A percentile compares a stretch with the other conserved stretches of the same genome.
phyloP scores from a whole-genome alignment of 1,139 yeast genomes.

The Debaryomyces udenii region DNA sequence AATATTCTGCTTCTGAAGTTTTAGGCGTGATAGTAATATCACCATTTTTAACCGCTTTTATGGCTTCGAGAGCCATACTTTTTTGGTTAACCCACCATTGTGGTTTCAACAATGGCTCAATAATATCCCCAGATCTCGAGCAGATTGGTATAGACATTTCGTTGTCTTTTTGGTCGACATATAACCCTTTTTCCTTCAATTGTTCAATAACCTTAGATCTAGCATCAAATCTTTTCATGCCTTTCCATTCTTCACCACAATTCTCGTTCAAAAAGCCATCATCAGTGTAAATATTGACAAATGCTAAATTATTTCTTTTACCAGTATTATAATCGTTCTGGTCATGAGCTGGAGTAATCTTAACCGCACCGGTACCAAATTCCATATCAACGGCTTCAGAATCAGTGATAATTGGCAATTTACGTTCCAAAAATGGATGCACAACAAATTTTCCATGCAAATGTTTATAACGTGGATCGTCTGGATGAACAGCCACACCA shows the following conservation, averaged over 20 bases:
- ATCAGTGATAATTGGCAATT: constrained; percentile 86
- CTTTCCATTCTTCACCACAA: constrained; percentile 88
- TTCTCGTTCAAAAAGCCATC: constrained; percentile 84
- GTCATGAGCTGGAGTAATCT: constrained; percentile 98
- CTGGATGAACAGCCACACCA: constrained; percentile 96
- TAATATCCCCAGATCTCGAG: constrained; percentile 94
- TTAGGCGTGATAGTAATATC: constrained; percentile 82
- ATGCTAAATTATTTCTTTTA: constrained; percentile 87
- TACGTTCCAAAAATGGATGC: constrained; percentile 89
- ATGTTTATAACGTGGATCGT: constrained; percentile 89
- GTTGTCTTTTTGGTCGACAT: constrained; percentile 83
- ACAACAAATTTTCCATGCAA: constrained; percentile 89
- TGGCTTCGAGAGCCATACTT: constrained; percentile 87
- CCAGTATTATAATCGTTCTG: constrained; percentile 96
- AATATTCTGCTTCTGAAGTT: constrained; percentile 88
- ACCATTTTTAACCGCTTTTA: constrained; percentile 83
- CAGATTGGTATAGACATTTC: constrained; percentile 95
- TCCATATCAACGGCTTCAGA: constrained; percentile 97
- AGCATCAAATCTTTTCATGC: constrained; percentile 93
- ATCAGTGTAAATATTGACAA: constrained; percentile 88
- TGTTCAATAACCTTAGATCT: constrained; percentile 82
- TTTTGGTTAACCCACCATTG: constrained; percentile 99
- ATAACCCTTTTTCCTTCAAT: constrained; percentile 74
- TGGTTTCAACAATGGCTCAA: constrained; percentile 95
- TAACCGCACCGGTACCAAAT: constrained; percentile 99